Base-by-base conservation (phyloP, 2,329 filamentous ascomycete genomes). In the Fusarium annulatum region DNA sequence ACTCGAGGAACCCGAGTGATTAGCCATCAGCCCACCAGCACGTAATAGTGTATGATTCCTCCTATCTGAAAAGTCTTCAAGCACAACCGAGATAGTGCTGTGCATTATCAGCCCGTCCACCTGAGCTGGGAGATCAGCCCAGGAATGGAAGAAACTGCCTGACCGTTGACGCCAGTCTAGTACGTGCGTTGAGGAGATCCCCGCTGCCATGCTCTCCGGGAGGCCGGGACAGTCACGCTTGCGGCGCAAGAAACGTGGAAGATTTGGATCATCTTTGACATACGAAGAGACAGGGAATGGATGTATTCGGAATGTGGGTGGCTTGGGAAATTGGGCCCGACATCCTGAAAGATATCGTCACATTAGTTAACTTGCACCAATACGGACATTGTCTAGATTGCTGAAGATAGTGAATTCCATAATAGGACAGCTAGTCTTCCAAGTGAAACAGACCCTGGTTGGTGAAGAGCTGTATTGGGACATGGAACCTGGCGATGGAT, bases 361-460 rank as follows among this genome's bases (percentile, higher is more conserved):
- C 19, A 9, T 28, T 16, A 28, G 19, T 39, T 23, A 14, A 39
- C 30, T 42, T 41, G 9, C 26, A 28, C 30, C 30, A 21, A 36
- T 23, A 16, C 26, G 36, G 12, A 42, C 39, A 10, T 19, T 7
- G 9, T 9, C 12, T 26, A 21, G 23, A 14, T 15, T 16, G 16
- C 15, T 18, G 15, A 16, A 23, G 16, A 14, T 16, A 18, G 5
- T 8, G 21, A 16, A 38, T 21, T 21, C 42, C 42, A 9, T 19
- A 46, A 36, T 19, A 33, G 48, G 42, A 19, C 18, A 12, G 14
- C 28, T 12, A 42, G 3, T 26, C 23, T 16, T 41, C 1, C 26
- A n/a, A 10, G 19, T 71, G 68, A 61, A 71, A 71, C 61, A 36
- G 10, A 11, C 67, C 67, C 67, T 36, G 41, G 55, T 23, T n/a